Evolutionary conservation across 352 stramenopile species (phyloP).

Genomic region (Phytophthora brassicae): DNA sequence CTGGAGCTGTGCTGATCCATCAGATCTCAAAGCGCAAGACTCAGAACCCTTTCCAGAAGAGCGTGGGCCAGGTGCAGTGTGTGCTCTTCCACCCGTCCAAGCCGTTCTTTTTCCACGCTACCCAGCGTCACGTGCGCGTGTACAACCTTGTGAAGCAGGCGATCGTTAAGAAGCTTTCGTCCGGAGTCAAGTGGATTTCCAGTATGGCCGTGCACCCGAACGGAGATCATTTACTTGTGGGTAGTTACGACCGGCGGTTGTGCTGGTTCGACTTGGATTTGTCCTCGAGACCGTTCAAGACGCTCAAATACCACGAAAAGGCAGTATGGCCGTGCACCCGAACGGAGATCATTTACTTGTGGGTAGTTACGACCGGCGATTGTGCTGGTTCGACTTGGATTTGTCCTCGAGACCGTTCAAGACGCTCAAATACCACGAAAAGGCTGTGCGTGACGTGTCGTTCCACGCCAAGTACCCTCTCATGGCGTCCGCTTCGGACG

Average conservation of each 20-base stretch:
- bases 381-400: slow-evolving; percentile 99
- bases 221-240: slow-evolving; percentile 99
- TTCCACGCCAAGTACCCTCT: slow-evolving; percentile 97
- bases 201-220: slow-evolving; percentile 97
- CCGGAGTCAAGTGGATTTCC: slow-evolving; percentile 98
- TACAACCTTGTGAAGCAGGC: slow-evolving; percentile 99
- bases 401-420: slow-evolving; percentile 98
- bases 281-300: slow-evolving; percentile 97
- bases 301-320: slow-evolving; percentile 98
- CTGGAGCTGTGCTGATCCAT: slow-evolving; percentile 96
- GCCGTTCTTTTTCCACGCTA: slow-evolving; percentile 99
- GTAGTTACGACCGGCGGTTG: slow-evolving; percentile 96
- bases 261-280: slow-evolving; percentile 99
- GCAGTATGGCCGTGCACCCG: slow-evolving; percentile 97
- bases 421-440: slow-evolving; percentile 99
- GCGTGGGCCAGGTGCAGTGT: slow-evolving; percentile 92
- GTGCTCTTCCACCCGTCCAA: slow-evolving; percentile 98
- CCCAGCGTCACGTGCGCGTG: slow-evolving; percentile 97
- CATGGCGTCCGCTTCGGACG: slow-evolving; percentile 98
- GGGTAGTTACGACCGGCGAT: slow-evolving; percentile 96
- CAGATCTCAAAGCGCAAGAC: slow-evolving; percentile 97
- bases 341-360: slow-evolving; percentile 99
- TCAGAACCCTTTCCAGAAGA: slow-evolving; percentile 97
- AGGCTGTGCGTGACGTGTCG: slow-evolving; percentile 93
- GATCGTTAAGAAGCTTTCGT: slow-evolving; percentile 98